Base-by-base conservation (phyloP, 306 rosid genomes). In the Betula pendula region DNA sequence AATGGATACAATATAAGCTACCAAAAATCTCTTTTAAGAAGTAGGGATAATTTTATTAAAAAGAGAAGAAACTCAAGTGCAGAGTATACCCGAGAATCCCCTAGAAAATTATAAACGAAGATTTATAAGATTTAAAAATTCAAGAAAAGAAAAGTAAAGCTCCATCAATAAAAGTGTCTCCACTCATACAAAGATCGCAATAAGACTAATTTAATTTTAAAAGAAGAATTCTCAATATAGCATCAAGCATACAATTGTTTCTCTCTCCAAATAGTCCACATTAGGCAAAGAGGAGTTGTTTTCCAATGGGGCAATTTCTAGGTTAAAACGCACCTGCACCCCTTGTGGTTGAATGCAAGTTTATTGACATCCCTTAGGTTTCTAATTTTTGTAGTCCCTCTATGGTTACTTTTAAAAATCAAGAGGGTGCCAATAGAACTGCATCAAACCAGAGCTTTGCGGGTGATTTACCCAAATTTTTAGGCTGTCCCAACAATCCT, bases 1-100 rank as follows among this genome's bases (percentile, higher is more conserved):
- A 71, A 16, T 33, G 14, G 42, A 78, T 44, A 38, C 35, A 29
- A 38, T 24, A 8, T 17, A 33, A 25, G 33, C 58, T 0, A 47
- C 43, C 63, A 40, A 74, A 74, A 55, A 9, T 27, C 35, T 22
- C 44, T 67, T 67, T 74, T 45, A 5, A 62, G 33, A 31, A 35
- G n/a, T 38, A 66, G 0, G 0, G 7, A 66, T 66, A 38, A 19
- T 35, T 65, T 66, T 35, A 40, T 24, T 16, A 38, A n/a, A 59
- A 35, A 66, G 3, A n/a, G 24, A 10, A 35, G 27, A 38, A 65
- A 40, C 27, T 17, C 27, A n/a, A 38, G 44, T 38, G 20, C 33
- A 22, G 15, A 24, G 16, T 20, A 20, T n/a, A 1, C n/a, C 19
- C n/a, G 27, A n/a, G 3, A 35, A 17, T 65, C 48, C 48, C 63